A percentile compares a stretch with the other conserved stretches of the same genome.
These are phyloP conservation scores for Zasmidium citrigriseum DNA, from an alignment of 2,329 filamentous ascomycete genomes.

Conservation along the genomic window DNA sequence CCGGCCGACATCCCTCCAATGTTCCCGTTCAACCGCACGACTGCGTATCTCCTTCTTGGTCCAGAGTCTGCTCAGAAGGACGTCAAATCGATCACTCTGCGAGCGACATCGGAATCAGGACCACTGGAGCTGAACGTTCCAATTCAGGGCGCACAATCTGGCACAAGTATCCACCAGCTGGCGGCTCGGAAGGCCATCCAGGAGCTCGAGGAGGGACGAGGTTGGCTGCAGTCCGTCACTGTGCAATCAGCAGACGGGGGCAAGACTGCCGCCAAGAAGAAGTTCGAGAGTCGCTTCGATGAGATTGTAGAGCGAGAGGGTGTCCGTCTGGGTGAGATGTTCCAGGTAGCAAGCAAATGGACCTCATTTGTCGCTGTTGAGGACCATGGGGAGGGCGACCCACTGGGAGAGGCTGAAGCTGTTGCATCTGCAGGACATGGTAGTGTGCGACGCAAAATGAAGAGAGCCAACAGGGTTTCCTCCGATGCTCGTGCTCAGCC, in stretches of 20 bases:
- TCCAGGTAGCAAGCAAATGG: conserved; percentile 69
- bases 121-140: conserved; percentile 67
- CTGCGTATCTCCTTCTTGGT: conserved; percentile 65
- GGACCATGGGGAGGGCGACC: conserved; percentile 35
- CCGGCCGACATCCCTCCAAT: conserved; percentile 65
- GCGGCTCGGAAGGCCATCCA: conserved; percentile 67
- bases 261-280: conserved; percentile 43
- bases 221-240: conserved; percentile 61
- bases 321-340: conserved; percentile 64
- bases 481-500: no score
- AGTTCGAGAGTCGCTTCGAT: conserved; percentile 53
- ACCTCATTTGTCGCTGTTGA: conserved; percentile 72
- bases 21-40: conserved; percentile 67
- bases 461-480: neutral
- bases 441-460: neutral
- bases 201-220: conserved; percentile 70
- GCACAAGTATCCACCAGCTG: conserved; percentile 62
- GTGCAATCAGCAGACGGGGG: conserved; percentile 40
- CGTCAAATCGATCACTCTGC: conserved; percentile 60
- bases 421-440: neutral
- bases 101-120: conserved; percentile 57
- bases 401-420: neutral
- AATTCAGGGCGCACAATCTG: conserved; percentile 37
- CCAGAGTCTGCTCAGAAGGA: conserved; percentile 49
- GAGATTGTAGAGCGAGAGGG: conserved; percentile 67